Evolutionary conservation across 768 basidiomycete genomes (phyloP).

Genomic region (Pulveroboletus sp.): DNA sequence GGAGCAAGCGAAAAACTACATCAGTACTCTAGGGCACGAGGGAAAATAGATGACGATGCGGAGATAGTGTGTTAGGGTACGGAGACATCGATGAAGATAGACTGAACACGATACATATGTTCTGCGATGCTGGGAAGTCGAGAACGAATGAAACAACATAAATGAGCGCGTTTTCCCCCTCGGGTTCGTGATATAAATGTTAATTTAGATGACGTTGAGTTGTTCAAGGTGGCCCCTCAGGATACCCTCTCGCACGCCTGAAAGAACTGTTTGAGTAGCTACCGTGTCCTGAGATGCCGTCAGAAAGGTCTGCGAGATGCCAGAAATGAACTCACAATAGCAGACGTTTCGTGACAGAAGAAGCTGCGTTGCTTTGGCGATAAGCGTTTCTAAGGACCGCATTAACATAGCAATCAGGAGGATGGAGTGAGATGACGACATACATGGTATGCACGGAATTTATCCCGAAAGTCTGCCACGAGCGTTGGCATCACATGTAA

Average conservation of each 20-base stretch:
- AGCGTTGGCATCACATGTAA: neutral
- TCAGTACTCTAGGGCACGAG: too few relatives aligned
- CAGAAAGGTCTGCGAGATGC: neutral
- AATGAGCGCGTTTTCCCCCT: too few relatives aligned
- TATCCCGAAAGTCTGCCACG: slow-evolving; percentile 60
- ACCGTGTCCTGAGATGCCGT: slow-evolving; percentile 31
- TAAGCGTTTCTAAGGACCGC: slow-evolving; percentile 42
- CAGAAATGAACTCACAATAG: slow-evolving; percentile 46
- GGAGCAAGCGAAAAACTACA: too few relatives aligned
- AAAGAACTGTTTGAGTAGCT: slow-evolving; percentile 36
- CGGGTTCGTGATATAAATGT: neutral
- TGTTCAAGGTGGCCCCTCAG: slow-evolving; percentile 31
- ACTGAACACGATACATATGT: too few relatives aligned
- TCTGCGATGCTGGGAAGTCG: too few relatives aligned
- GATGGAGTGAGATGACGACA: slow-evolving; percentile 18
- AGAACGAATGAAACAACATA: too few relatives aligned
- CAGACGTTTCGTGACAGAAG: slow-evolving; percentile 67
- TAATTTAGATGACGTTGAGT: slow-evolving; percentile 26
- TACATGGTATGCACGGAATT: slow-evolving; percentile 62
- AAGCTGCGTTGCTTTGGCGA: slow-evolving; percentile 58
- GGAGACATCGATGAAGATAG: too few relatives aligned
- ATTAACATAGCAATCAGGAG: neutral
- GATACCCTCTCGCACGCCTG: slow-evolving; percentile 43
- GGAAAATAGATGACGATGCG: too few relatives aligned
- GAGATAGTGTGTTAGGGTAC: too few relatives aligned